Evolutionary conservation across 768 basidiomycete genomes (phyloP).

Genomic region (Stropharia rugosoannulata): DNA sequence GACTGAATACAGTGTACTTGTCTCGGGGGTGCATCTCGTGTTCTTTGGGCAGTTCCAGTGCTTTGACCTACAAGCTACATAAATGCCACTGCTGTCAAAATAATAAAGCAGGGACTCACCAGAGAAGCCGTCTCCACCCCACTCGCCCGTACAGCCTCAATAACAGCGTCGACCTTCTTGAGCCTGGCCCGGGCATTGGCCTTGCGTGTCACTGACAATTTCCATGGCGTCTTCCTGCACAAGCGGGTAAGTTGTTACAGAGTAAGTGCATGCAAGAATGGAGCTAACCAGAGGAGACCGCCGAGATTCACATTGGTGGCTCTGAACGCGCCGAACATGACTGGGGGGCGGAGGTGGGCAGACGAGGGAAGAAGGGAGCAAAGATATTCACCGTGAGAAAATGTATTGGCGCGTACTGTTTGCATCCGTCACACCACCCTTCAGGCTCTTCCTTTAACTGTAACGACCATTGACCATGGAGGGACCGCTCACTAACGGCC

Average conservation of each 20-base stretch:
- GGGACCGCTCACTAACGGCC: slow-evolving; percentile 43
- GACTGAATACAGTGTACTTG: slow-evolving; percentile 92
- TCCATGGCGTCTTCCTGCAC: slow-evolving; percentile 92
- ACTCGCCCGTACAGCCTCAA: slow-evolving; percentile 80
- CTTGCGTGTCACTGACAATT: slow-evolving; percentile 87
- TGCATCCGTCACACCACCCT: neutral
- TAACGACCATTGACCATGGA: slow-evolving; percentile 48
- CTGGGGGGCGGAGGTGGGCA: slow-evolving; percentile 8
- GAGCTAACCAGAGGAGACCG: slow-evolving; percentile 82
- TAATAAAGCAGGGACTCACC: slow-evolving; percentile 42
- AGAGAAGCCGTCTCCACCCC: slow-evolving; percentile 77
- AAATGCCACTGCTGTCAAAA: neutral
- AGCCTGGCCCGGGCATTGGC: slow-evolving; percentile 87
- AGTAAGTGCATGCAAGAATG: neutral
- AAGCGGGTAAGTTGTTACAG: slow-evolving; percentile 1
- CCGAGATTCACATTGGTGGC: slow-evolving; percentile 61
- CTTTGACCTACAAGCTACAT: slow-evolving; percentile 48
- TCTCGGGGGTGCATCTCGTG: slow-evolving; percentile 89
- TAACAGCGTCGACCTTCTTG: slow-evolving; percentile 91
- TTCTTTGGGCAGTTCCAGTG: slow-evolving; percentile 87
- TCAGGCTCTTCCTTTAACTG: slow-evolving; percentile 11
- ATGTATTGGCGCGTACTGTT: slow-evolving; percentile 4
- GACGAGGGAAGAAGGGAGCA: slow-evolving; percentile 7
- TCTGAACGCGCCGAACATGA: slow-evolving; percentile 89
- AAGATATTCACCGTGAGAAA: slow-evolving; percentile 33